Base-by-base conservation (phyloP, 2,329 filamentous ascomycete genomes). In the Penicillium polonicum region DNA sequence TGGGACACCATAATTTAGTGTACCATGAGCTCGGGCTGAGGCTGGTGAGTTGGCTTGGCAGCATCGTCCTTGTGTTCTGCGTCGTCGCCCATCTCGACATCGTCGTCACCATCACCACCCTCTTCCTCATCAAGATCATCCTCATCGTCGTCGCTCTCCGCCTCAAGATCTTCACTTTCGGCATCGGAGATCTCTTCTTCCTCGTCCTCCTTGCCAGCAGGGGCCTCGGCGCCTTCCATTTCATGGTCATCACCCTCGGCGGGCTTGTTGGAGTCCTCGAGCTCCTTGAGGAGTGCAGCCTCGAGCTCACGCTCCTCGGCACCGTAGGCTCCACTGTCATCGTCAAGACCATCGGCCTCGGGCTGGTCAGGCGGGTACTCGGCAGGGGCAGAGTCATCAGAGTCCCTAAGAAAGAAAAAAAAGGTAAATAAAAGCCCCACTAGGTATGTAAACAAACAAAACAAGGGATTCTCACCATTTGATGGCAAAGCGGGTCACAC, bases 301-400 rank as follows among this genome's bases (percentile, higher is more conserved):
- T 88, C 86, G 36, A 88, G 88, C 48, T 91, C 91, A 17, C 85
- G 86, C 75, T 96, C 93, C 55, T 97, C 94, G 23, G 90, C 91
- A 61, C 93, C 94, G 71, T 99, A 99, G 65, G 89, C 85, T 27
- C 90, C 88, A 55, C 82, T 84, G 67, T 96, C 94, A 67, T 97
- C 93, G 43, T 89, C 89, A 51, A 85, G 83, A 44, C 88, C 83
- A 71, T 99, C 95, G 52, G 92, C 94, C 75, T 99, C 94, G 42
- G 94, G 94, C 79, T 99, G 94, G 75, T 99, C 94, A 60, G 94
- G 95, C 31, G 94, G 94, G 75, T 91, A 99, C 78, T 99, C 93
- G 63, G 94, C 88, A 2, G 94, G 94, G 31, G 94, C 94, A 73
- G 92, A 94, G 65, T 92, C 93, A 72, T 99, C 94, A n/a, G 91